Percentiles rank a stretch among this genome's conserved stretches.
Conservation (phyloP, 257 asterid genomes). For the Rhazya stricta region DNA sequence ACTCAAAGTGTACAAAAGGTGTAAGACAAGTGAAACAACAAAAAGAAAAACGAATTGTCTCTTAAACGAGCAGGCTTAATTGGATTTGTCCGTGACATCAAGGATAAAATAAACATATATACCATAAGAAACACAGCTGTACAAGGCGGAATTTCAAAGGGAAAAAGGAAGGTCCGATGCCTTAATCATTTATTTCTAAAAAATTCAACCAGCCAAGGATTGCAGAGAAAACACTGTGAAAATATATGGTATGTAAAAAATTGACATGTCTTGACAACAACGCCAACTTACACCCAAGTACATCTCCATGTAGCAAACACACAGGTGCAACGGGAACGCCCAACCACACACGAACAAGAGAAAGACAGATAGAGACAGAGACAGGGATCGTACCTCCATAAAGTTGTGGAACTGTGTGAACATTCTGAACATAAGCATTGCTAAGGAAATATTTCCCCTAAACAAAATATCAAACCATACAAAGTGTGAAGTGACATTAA, state of each 20-base stretch:
- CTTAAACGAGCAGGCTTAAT: background rate
- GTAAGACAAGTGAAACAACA: background rate
- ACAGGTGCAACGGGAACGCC: background rate
- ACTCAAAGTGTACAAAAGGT: background rate
- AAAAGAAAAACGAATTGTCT: background rate
- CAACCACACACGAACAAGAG: background rate
- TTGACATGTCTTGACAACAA: background rate
- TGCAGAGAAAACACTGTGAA: background rate
- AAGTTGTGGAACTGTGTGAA: conserved; percentile 93
- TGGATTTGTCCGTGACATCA: background rate
- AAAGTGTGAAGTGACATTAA: background rate
- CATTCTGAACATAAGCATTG: conserved; percentile 89
- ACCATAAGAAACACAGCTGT: background rate
- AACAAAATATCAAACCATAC: conserved; percentile 16
- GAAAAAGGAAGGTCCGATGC: background rate
- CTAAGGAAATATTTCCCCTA: conserved; percentile 79
- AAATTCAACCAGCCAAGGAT: background rate
- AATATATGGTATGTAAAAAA: background rate
- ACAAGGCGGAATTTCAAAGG: background rate
- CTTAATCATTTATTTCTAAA: background rate
- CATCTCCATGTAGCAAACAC: background rate
- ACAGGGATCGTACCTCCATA: conserved; percentile 71
- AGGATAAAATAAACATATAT: background rate
- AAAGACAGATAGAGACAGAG: background rate
- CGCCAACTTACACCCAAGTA: background rate